Base-by-base conservation (phyloP, 768 basidiomycete species). In the Hirschioporus abietinus region DNA sequence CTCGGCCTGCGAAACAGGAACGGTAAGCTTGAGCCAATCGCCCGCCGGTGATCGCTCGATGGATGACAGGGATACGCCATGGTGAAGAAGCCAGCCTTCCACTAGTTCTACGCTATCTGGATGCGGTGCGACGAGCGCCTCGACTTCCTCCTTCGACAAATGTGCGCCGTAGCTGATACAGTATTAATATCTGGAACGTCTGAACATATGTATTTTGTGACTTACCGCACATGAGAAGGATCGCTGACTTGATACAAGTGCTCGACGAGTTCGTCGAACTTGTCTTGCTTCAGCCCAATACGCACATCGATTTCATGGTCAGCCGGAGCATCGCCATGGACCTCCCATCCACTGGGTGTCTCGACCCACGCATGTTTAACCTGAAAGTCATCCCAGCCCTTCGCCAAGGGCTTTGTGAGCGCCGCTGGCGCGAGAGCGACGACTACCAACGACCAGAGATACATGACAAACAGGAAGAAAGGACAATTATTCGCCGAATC, bases 161-260 rank as follows among this genome's bases (percentile, higher is more conserved):
- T 90, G 87, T 68, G 83, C 77, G 17, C 86, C 85, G 68, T 88
- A 88, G 66, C 86, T 86, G 64, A 1, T 36, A 25, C 23, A 18
- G 27, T 58, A 59, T 62, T 63, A 65, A 30, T 60, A 35, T 27
- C 20, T 20, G 60, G 64, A 34, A 62, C 63, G 64, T 26, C 26
- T 35, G 65, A 58, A 65, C 62, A 64, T n/a, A 35, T n/a, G n/a
- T n/a, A n/a, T 71, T 71, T 30, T 70, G 66, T 68, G 7, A 66
- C 72, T 27, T 68, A 84, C 80, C 81, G 81, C 23, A 75, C 65
- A 69, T 86, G 83, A 23, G 70, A 72, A 7, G 87, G 88, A 67
- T 87, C 84, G 72, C 86, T 86, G 65, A 84, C 82, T 72, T 85
- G 81, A 77, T 84, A 83, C 27, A 89, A 74, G 58, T 80, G 77